Evolutionary conservation across 2,329 filamentous ascomycete genomes (phyloP).

Genomic region (Pseudocercospora crystallina): DNA sequence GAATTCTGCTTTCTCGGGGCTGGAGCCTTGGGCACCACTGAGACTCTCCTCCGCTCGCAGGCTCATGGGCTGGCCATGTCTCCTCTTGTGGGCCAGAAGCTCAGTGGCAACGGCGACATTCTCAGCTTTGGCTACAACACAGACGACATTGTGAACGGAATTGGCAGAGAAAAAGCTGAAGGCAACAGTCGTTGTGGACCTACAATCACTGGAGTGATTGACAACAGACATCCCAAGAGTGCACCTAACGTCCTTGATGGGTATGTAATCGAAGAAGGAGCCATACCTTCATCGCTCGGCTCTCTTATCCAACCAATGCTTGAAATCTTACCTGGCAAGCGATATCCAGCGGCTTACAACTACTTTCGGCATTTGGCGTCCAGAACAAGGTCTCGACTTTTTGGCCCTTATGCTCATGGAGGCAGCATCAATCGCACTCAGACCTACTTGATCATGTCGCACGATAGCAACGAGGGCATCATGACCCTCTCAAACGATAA

Average conservation of each 20-base stretch:
- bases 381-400: neutral
- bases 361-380: neutral
- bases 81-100: neutral
- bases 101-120: constrained; percentile 4
- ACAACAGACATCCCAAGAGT: neutral
- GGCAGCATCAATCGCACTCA: constrained; percentile 36
- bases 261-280: constrained; percentile 3
- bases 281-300: neutral
- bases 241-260: neutral
- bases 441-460: constrained; percentile 66
- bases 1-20: constrained; percentile 67
- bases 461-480: constrained; percentile 63
- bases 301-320: neutral
- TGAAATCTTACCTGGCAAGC: neutral
- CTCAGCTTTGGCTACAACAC: constrained; percentile 5
- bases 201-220: constrained; percentile 2
- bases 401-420: neutral
- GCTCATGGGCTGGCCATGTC: constrained; percentile 49
- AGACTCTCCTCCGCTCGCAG: constrained; percentile 45
- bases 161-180: neutral
- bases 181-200: neutral
- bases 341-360: constrained; percentile 38
- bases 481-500: constrained; percentile 61
- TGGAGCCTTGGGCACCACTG: constrained; percentile 64
- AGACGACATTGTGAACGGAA: constrained; percentile 1